Conservation (phyloP, 2,329 filamentous ascomycete species). For the Scorias spongiosa region DNA sequence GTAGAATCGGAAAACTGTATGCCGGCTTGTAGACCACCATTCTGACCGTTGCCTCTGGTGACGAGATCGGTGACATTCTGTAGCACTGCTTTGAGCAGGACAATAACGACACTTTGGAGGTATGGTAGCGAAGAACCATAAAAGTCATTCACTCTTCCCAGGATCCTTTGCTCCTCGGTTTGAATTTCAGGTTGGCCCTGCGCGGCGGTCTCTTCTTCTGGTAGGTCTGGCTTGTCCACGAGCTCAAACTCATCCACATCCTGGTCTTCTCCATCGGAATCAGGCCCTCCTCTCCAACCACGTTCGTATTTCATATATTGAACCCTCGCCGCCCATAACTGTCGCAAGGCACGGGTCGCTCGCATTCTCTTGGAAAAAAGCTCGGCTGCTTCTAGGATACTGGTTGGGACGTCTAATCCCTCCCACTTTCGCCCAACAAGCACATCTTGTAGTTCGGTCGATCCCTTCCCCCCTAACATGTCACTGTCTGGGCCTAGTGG, state of each 20-base stretch:
- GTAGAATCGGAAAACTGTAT: constrained; percentile 23
- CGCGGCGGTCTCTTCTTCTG: constrained; percentile 14
- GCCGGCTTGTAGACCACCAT: constrained; percentile 31
- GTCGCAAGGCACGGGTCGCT: constrained; percentile 79
- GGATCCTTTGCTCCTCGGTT: constrained; percentile 13
- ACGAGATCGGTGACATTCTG: constrained; percentile 78
- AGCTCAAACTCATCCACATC: constrained; percentile 21
- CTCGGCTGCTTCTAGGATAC: constrained; percentile 86
- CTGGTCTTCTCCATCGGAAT: constrained; percentile 24
- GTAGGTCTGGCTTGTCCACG: constrained; percentile 10
- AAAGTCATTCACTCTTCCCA: constrained; percentile 55
- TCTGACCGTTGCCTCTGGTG: constrained; percentile 37
- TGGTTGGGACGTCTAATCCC: constrained; percentile 84
- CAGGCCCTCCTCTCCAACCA: constrained; percentile 53
- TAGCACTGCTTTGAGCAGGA: constrained; percentile 76
- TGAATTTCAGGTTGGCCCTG: constrained; percentile 12
- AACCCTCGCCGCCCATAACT: constrained; percentile 89
- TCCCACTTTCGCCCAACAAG: constrained; percentile 79
- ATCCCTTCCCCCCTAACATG: constrained; percentile 76
- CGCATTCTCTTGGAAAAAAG: constrained; percentile 80
- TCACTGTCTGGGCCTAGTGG: constrained; percentile 81
- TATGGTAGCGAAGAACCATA: constrained; percentile 70
- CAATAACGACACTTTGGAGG: constrained; percentile 83
- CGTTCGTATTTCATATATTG: constrained; percentile 82
- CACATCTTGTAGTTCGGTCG: constrained; percentile 61